Conservation (phyloP, 305 asterid genomes). For the Solanum aculeatissimum region DNA sequence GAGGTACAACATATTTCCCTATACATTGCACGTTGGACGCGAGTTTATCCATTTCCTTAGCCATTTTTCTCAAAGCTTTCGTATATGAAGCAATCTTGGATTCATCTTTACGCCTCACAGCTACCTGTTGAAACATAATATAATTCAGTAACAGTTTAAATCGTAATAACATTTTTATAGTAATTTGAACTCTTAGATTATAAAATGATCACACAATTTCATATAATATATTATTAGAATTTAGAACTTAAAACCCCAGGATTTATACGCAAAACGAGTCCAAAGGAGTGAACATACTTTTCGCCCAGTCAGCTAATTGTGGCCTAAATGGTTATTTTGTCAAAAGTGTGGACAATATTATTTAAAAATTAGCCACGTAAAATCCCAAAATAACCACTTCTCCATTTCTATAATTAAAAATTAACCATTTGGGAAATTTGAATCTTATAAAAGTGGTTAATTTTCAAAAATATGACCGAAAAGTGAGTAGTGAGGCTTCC, state of each 20-base stretch:
- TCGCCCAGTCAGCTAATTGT: not conserved
- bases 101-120: slow-evolving; percentile 29
- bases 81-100: slow-evolving; percentile 24
- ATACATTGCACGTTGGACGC: slow-evolving; percentile 9
- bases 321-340: not conserved
- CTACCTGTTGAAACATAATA: not conserved
- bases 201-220: not conserved
- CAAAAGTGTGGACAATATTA: not conserved
- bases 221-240: too few species aligned
- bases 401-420: too few species aligned
- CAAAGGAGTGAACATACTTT: too few species aligned
- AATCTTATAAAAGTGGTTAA: not conserved
- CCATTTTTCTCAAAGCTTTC: not conserved
- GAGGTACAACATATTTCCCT: slow-evolving; percentile 11
- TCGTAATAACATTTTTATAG: not conserved
- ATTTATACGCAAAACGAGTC: too few species aligned
- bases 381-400: too few species aligned
- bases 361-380: too few species aligned
- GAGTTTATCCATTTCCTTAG: slow-evolving; percentile 14
- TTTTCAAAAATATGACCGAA: not conserved
- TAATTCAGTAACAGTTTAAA: not conserved
- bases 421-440: not conserved
- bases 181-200: not conserved
- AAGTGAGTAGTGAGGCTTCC: not conserved
- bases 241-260: not conserved